Conservation (phyloP, 2,329 filamentous ascomycete genomes). For the Sclerotinia glacialis region DNA sequence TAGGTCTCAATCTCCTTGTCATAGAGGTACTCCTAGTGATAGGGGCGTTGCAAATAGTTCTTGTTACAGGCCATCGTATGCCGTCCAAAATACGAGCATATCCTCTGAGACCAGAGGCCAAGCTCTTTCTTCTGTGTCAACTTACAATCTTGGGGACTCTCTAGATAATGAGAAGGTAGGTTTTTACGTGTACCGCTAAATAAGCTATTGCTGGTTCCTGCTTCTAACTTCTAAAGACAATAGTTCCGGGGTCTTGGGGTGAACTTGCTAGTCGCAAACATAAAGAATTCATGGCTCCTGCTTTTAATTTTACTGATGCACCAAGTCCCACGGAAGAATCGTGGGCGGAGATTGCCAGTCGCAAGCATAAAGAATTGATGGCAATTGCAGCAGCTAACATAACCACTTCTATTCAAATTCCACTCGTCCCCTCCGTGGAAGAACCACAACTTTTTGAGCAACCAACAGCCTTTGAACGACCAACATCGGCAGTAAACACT, state of each 20-base stretch:
- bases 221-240: conserved; percentile 10
- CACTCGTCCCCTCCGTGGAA: too few relatives aligned
- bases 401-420: not conserved
- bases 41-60: not conserved
- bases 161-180: not conserved
- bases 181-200: not conserved
- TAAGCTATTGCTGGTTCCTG: not conserved
- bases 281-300: not conserved
- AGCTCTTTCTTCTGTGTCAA: not conserved
- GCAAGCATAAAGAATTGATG: conserved; percentile 4
- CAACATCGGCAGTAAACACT: too few relatives aligned
- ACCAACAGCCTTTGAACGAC: not conserved
- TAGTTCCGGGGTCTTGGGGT: not conserved
- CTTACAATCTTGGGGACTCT: not conserved
- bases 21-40: not conserved
- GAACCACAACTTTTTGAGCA: not conserved
- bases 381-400: not conserved
- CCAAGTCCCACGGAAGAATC: not conserved
- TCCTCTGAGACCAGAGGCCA: not conserved
- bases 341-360: conserved; percentile 12
- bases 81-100: not conserved
- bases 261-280: conserved; percentile 9
- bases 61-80: not conserved
- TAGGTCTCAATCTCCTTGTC: not conserved
- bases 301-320: too few relatives aligned